Conservation (phyloP, 306 rosid species). For the Prosopis cineraria region DNA sequence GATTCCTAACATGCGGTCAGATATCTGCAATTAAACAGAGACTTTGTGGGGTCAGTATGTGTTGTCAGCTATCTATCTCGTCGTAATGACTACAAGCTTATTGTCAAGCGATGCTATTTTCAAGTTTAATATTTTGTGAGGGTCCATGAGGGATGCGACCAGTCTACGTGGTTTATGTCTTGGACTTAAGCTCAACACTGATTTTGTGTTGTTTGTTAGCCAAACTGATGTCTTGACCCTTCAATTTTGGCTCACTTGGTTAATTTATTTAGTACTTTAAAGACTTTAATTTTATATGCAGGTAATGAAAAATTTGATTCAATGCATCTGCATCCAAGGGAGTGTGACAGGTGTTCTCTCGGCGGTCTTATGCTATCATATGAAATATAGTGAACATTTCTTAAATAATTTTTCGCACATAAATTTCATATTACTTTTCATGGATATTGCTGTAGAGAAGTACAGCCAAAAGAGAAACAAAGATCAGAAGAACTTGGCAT, state of each 20-base stretch:
- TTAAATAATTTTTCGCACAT: not conserved
- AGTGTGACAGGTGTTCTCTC: not conserved
- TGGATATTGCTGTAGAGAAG: too few species aligned
- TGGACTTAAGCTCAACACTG: conserved; percentile 1
- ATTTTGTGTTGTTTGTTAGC: not conserved
- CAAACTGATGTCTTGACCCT: not conserved
- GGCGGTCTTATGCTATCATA: not conserved
- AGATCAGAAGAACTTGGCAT: conserved; percentile 18
- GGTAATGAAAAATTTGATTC: not conserved
- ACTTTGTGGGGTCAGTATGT: not conserved
- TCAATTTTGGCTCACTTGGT: not conserved
- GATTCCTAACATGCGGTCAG: conserved; percentile 1
- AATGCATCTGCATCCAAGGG: not conserved
- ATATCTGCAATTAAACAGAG: not conserved
- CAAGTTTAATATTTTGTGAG: too few species aligned
- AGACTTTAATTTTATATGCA: not conserved
- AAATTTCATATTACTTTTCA: too few species aligned
- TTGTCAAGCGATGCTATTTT: not conserved
- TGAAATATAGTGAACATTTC: not conserved
- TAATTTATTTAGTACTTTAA: not conserved
- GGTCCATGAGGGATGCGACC: not conserved
- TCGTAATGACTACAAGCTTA: conserved; percentile 11
- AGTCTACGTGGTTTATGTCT: not conserved
- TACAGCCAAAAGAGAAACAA: not conserved
- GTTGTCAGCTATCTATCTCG: not conserved